Evolutionary conservation across 2,329 filamentous ascomycete species (phyloP), one percentile per base, ranked within the genome.

Genomic region (Zymoseptoria brevis): DNA sequence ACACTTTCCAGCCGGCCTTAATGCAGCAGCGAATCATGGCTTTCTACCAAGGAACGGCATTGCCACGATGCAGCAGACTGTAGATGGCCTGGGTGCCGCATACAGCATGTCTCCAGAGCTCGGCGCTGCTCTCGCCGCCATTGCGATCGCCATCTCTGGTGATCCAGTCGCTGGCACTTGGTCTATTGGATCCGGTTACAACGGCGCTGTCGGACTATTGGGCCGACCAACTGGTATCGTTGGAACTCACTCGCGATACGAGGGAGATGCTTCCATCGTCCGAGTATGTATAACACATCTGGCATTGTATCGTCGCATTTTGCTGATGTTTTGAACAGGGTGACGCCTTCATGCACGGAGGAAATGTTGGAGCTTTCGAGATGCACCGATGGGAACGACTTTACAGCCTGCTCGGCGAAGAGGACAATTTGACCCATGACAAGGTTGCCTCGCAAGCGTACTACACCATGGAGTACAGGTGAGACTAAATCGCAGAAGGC

Each of bases 91-190:
- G 7, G 55, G 50, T 11, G 53, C 41, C 1, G 62, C 62, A 16
- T 65, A 65, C 62, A 62, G 67, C 55, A 73, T 73, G 70, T 68
- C 67, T 22, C 54, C 62, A 11, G 64, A 66, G 11, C 55, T 66
- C 4, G 48, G 58, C 8, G 30, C 55, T 29, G 21, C 54, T 7
- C 35, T 64, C 6, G 57, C 64, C 1, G 64, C 55, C 26, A 60
- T 64, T 48, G 56, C 62, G 2, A 58, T 66, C 8, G 62, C 57
- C 21, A 59, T 63, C 53, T 59, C 59, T 51, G 64, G 64, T 9
- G 64, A 66, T 41, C 62, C 60, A 16, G 56, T 64, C 5, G 55
- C 63, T 3, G 57, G 57, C 3, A 58, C 49, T 8, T 61, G 60
- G 60, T 59, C 56, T 11, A 61, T 61, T 26, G 60, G 60, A 7